Conservation (phyloP, 352 stramenopile species). For the Thraustotheca clavata region DNA sequence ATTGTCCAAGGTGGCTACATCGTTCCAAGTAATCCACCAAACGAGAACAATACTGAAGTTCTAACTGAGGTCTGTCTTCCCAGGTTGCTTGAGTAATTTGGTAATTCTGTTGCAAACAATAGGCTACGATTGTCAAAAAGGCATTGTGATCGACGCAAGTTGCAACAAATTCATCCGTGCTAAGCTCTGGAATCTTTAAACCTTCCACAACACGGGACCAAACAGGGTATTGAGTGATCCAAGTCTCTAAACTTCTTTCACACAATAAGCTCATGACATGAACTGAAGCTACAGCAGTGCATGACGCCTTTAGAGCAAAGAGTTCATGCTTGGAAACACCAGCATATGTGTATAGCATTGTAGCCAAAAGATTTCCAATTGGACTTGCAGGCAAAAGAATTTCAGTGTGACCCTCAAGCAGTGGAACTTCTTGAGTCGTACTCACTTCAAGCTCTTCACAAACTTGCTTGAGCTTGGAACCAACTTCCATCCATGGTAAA, state of each 20-base stretch:
- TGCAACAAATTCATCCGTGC: constrained; percentile 65
- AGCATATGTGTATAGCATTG: constrained; percentile 9
- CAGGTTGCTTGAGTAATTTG: constrained; percentile 28
- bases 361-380: constrained; percentile 25
- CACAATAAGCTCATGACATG: constrained; percentile 73
- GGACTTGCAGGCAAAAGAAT: neutral
- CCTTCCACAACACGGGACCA: constrained; percentile 39
- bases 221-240: constrained; percentile 35
- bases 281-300: constrained; percentile 68
- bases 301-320: constrained; percentile 75
- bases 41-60: constrained; percentile 27
- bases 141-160: constrained; percentile 64
- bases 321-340: constrained; percentile 27
- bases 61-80: neutral
- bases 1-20: constrained; percentile 30
- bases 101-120: constrained; percentile 60
- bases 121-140: constrained; percentile 64
- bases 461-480: neutral
- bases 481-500: constrained; percentile 8
- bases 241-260: constrained; percentile 79
- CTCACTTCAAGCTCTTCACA: neutral
- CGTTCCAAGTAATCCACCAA: constrained; percentile 65
- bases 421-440: neutral
- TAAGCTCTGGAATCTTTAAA: constrained; percentile 70
- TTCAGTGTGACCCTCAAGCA: constrained; percentile 1